Evolutionary conservation across 2,329 filamentous ascomycete species (phyloP), one percentile per base, ranked within the genome.

Genomic region (Penicillium sp.): DNA sequence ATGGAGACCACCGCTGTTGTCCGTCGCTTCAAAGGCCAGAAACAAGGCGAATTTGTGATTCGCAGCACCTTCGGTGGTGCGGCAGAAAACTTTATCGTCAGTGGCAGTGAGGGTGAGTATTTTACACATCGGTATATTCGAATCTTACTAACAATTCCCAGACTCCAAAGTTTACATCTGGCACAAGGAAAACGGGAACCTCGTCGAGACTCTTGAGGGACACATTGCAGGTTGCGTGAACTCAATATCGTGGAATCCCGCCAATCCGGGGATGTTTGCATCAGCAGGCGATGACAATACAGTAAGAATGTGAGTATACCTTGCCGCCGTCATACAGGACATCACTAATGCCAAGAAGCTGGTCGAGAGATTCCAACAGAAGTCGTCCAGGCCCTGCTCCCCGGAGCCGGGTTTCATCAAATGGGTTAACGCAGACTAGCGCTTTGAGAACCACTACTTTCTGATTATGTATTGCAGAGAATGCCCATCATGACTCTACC

Each of bases 81-180:
- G 1, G 88, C 90, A 54, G 92, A 97, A 75, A 92, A 88, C 69
- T 97, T 97, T 71, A 88, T 97, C 9, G 81, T 95, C 27, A 93
- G 90, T 66, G 94, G 94, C 10, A 96, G 92, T 66, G 92, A 97
- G 82, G 89, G 90, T 92, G 77, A 66, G 79, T 48, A 10, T 22
- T 43, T 18, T 44, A 6, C 3, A 3, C 3, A 38, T 9, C 1
- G 3, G 43, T 27, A 29, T 10, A 16, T 13, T 8, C 5, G 8
- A 27, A 45, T 41, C 9, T 55, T 59, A 51, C 65, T 70, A 58
- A 71, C 59, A 48, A 34, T 53, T 13, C 10, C 22, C 62, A 87
- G 85, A 88, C 72, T 83, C 83, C 2, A 81, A 83, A 52, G 83
- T 97, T 40, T 88, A 91, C 69, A 90, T 99, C 57, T 97, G 92